A percentile compares a stretch with the other conserved stretches of the same genome.
Conservation (phyloP, 78 protist species). For the Capsaspora owczarzaki region DNA sequence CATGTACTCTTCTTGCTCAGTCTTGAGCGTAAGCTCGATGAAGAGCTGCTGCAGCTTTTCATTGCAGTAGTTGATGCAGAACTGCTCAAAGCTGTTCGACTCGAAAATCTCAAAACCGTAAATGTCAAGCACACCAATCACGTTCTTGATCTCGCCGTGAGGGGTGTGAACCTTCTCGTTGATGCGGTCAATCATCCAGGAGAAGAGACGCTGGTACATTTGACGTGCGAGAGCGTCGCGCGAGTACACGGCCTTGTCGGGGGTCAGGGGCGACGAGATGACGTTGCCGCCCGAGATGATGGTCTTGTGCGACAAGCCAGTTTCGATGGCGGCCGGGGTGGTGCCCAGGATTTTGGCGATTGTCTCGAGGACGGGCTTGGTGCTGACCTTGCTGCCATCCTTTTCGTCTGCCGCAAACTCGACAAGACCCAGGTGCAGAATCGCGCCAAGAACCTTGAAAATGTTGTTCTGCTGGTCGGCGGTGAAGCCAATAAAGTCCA, state of each 20-base stretch:
- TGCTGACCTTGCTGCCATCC: too few species aligned
- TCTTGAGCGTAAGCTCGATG: conserved; percentile 70
- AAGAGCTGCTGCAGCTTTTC: conserved; percentile 62
- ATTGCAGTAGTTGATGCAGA: conserved; percentile 83
- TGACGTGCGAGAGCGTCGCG: conserved; percentile 86
- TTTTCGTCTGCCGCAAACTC: conserved; percentile 22
- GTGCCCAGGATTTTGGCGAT: too few species aligned
- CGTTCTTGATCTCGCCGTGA: not conserved
- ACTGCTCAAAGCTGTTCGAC: conserved; percentile 64
- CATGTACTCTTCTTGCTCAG: conserved; percentile 65
- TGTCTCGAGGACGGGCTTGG: too few species aligned
- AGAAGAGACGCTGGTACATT: not conserved
- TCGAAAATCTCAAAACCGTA: conserved; percentile 74
- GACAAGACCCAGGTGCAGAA: conserved; percentile 50
- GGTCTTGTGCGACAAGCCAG: too few species aligned
- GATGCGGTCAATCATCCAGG: conserved; percentile 33
- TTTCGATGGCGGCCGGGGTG: too few species aligned
- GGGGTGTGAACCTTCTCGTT: conserved; percentile 19
- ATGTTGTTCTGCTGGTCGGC: not conserved
- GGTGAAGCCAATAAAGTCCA: not conserved
- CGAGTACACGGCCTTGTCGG: conserved; percentile 35
- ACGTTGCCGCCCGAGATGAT: not conserved
- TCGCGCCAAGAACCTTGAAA: conserved; percentile 21
- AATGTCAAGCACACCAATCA: conserved; percentile 67
- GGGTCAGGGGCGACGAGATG: not conserved